phyloP scores from a whole-genome alignment of 2,329 filamentous ascomycete species.

The Pseudogymnoascus sp. region DNA sequence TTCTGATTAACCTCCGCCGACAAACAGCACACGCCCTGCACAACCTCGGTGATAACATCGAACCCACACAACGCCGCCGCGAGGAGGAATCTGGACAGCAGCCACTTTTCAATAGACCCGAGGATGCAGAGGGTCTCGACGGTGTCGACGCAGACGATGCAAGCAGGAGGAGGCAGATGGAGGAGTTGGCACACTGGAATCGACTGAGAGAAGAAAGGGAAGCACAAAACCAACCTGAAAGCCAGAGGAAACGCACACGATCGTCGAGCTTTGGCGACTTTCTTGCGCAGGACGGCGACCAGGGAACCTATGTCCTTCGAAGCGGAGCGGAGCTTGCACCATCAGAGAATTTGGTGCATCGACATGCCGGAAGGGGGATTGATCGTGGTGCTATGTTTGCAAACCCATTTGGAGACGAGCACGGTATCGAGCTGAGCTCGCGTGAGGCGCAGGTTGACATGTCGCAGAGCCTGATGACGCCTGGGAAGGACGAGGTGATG shows the following conservation, averaged over 20 bases:
- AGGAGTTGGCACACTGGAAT: conserved; percentile 62
- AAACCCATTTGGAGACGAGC: conserved; percentile 47
- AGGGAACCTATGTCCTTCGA: conserved; percentile 51
- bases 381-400: conserved; percentile 39
- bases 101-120: conserved; percentile 57
- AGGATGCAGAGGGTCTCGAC: conserved; percentile 56
- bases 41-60: conserved; percentile 50
- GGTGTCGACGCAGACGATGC: conserved; percentile 57
- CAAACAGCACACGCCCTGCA: conserved; percentile 54
- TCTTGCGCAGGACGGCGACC: conserved; percentile 41
- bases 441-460: conserved; percentile 27
- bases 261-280: conserved; percentile 49
- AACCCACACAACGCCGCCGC: conserved; percentile 35
- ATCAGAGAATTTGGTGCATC: conserved; percentile 35
- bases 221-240: conserved; percentile 22
- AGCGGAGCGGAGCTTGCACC: conserved; percentile 40
- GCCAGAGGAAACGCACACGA: conserved; percentile 25
- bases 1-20: conserved; percentile 53
- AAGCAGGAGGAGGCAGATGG: conserved; percentile 51
- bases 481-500: conserved; percentile 37
- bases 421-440: conserved; percentile 24
- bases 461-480: conserved; percentile 37
- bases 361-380: conserved; percentile 41
- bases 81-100: conserved; percentile 25
- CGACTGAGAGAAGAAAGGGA: conserved; percentile 45